Evolutionary conservation across 306 rosid species (phyloP).

Genomic region (Medicago lupulina): DNA sequence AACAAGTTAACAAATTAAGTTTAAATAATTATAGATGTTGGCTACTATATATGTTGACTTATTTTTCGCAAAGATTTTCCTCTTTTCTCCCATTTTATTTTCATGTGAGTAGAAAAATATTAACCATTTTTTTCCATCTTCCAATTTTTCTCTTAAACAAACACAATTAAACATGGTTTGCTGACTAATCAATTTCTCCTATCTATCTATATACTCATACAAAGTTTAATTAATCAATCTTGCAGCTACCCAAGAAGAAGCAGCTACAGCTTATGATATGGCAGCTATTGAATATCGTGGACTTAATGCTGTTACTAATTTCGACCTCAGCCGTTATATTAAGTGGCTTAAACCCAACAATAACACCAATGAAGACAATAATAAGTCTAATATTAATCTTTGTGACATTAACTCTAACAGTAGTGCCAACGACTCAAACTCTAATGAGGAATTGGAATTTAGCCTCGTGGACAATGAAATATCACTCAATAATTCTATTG

Average conservation of each 20-base stretch:
- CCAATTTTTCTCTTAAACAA: too few species aligned
- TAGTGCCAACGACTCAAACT: slow-evolving; percentile 31
- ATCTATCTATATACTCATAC: not conserved
- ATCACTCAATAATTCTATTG: slow-evolving; percentile 1
- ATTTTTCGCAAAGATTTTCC: too few species aligned
- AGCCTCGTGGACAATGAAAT: slow-evolving; percentile 32
- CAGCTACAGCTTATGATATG: slow-evolving; percentile 94
- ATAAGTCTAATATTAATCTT: slow-evolving; percentile 1
- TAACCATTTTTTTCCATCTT: too few species aligned
- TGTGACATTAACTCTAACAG: slow-evolving; percentile 27
- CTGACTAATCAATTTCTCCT: not conserved
- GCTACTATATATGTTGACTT: too few species aligned
- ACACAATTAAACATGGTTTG: too few species aligned
- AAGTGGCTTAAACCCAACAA: slow-evolving; percentile 70
- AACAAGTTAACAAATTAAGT: too few species aligned
- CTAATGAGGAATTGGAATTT: slow-evolving; percentile 44
- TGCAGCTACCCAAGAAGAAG: slow-evolving; percentile 98
- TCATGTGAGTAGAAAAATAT: too few species aligned
- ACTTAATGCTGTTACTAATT: slow-evolving; percentile 92
- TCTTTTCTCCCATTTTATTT: too few species aligned
- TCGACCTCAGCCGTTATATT: slow-evolving; percentile 87
- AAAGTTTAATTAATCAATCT: not conserved
- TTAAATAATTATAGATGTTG: too few species aligned
- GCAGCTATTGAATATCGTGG: slow-evolving; percentile 98
- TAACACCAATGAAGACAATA: not conserved